These are phyloP conservation scores for Hypoxylon subgilvum DNA, from an alignment of 495 filamentous ascomycete species.

Conservation along the genomic window DNA sequence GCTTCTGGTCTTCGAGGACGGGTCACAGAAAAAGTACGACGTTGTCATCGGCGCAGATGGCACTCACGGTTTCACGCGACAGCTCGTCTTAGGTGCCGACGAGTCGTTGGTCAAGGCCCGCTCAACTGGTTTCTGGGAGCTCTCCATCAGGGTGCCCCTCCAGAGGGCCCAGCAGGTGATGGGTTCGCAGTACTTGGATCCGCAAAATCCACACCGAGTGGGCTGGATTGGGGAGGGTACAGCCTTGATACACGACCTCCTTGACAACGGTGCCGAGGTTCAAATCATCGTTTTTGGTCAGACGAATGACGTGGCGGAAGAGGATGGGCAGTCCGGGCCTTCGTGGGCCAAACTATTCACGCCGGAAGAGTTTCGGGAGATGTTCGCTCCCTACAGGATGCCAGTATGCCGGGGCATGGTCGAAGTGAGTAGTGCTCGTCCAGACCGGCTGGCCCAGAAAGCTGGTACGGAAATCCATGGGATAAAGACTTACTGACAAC, in stretches of 20 bases:
- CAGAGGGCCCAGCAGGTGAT: constrained; percentile 30
- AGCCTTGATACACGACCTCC: constrained; percentile 24
- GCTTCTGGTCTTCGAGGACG: constrained; percentile 32
- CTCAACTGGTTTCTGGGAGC: constrained; percentile 33
- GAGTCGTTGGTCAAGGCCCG: constrained; percentile 17
- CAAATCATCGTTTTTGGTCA: constrained; percentile 28
- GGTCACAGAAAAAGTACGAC: constrained; percentile 35
- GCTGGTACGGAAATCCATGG: neutral
- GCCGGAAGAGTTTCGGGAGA: constrained; percentile 37
- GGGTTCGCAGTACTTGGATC: constrained; percentile 32
- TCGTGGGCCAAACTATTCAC: constrained; percentile 40
- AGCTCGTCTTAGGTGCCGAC: constrained; percentile 33
- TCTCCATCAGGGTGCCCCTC: constrained; percentile 36
- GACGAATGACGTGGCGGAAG: constrained; percentile 13
- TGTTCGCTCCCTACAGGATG: constrained; percentile 29
- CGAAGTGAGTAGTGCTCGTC: constrained; percentile 23
- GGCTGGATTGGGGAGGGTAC: constrained; percentile 36
- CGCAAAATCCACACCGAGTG: constrained; percentile 20
- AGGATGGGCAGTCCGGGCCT: neutral
- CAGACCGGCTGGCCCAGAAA: neutral
- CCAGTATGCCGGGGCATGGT: constrained; percentile 33
- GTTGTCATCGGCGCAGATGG: constrained; percentile 40
- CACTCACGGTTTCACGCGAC: constrained; percentile 27
- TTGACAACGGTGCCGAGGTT: constrained; percentile 32
- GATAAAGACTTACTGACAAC: neutral